These are phyloP conservation scores for Arachnopeziza araneosa DNA, from an alignment of 2,329 filamentous ascomycete genomes.

Conservation along the genomic window DNA sequence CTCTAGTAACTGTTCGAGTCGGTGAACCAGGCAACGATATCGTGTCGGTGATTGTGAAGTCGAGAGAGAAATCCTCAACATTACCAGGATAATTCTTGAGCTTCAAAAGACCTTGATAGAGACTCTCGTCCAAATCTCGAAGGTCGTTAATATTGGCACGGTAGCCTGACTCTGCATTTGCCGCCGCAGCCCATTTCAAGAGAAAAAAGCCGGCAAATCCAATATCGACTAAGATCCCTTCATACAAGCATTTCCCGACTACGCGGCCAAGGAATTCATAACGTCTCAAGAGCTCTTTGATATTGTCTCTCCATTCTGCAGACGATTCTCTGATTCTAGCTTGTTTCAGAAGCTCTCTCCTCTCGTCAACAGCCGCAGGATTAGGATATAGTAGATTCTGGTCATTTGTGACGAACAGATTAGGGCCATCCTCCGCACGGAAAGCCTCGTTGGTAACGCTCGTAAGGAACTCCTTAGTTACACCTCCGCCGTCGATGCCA, in stretches of 20 bases:
- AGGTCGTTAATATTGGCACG: slow-evolving; percentile 93
- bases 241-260: slow-evolving; percentile 94
- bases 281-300: slow-evolving; percentile 59
- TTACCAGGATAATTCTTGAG: slow-evolving; percentile 84
- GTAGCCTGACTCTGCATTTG: slow-evolving; percentile 66
- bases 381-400: slow-evolving; percentile 87
- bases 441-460: slow-evolving; percentile 86
- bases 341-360: slow-evolving; percentile 51
- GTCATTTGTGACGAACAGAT: slow-evolving; percentile 77
- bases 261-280: slow-evolving; percentile 92
- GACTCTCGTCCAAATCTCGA: slow-evolving; percentile 80
- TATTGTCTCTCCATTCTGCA: slow-evolving; percentile 49
- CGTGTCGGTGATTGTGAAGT: slow-evolving; percentile 83
- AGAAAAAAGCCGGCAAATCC: slow-evolving; percentile 94
- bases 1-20: slow-evolving; percentile 61
- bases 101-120: slow-evolving; percentile 79
- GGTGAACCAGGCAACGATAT: slow-evolving; percentile 42
- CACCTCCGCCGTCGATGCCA: slow-evolving; percentile 93
- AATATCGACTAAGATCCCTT: slow-evolving; percentile 91
- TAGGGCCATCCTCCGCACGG: slow-evolving; percentile 47
- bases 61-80: slow-evolving; percentile 72
- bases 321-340: slow-evolving; percentile 47
- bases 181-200: slow-evolving; percentile 83
- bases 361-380: slow-evolving; percentile 67
- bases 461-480: slow-evolving; percentile 94